These are phyloP conservation scores for Aspergillus pseudoglaucus DNA, from an alignment of 2,329 filamentous ascomycete species.

Conservation along the genomic window DNA sequence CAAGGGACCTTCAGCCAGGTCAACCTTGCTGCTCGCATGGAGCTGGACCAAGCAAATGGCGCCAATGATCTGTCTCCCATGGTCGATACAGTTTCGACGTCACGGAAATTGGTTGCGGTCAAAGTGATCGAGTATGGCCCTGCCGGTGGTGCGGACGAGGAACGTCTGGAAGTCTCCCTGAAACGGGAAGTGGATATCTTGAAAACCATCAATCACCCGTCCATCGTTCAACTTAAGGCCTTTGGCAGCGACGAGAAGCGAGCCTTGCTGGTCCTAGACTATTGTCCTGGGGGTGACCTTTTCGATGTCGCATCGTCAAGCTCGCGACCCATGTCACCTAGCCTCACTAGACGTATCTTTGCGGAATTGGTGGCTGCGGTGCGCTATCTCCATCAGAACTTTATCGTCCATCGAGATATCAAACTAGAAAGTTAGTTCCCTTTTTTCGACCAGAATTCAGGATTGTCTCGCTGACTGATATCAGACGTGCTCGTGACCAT, in stretches of 20 bases:
- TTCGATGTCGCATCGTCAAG: conserved; percentile 83
- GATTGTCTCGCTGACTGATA: conserved; percentile 11
- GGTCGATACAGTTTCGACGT: conserved; percentile 28
- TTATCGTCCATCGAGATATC: conserved; percentile 93
- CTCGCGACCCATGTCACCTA: conserved; percentile 59
- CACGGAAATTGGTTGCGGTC: conserved; percentile 82
- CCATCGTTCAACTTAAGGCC: conserved; percentile 82
- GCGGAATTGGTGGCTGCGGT: conserved; percentile 81
- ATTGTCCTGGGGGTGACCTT: conserved; percentile 88
- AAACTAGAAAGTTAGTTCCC: conserved; percentile 85
- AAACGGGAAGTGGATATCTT: conserved; percentile 95
- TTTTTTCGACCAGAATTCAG: conserved; percentile 2
- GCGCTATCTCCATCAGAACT: conserved; percentile 73
- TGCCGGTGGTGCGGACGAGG: conserved; percentile 84
- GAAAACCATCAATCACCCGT: conserved; percentile 79
- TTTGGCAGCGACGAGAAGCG: conserved; percentile 79
- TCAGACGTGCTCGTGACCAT: conserved; percentile 88
- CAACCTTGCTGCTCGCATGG: conserved; percentile 78
- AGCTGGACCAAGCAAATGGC: conserved; percentile 39
- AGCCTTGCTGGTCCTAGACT: conserved; percentile 79
- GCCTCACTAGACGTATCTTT: conserved; percentile 76
- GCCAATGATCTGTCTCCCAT: conserved; percentile 4
- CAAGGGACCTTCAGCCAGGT: conserved; percentile 96
- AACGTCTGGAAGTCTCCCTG: conserved; percentile 85
- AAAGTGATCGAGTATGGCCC: conserved; percentile 95